phyloP scores from a whole-genome alignment of 1,139 yeast species.

The Lodderomyces parapsilosis region DNA sequence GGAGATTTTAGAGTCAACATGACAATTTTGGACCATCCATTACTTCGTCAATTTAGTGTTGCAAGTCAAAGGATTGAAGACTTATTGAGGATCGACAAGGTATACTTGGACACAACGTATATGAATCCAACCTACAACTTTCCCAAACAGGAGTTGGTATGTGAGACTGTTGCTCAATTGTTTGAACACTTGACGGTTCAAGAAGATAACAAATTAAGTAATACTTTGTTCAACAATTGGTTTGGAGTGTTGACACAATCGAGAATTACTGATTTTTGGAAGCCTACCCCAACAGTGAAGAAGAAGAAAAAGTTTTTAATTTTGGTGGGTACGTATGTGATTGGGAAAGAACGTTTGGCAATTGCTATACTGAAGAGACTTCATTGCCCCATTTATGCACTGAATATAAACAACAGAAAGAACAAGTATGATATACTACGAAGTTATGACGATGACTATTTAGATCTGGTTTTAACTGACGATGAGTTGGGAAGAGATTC shows the following conservation, averaged over 20 bases:
- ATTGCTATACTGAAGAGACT: conserved; percentile 61
- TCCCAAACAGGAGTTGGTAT: conserved; percentile 73
- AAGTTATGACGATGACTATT: conserved; percentile 32
- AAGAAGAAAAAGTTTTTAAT: conserved; percentile 50
- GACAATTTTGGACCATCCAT: conserved; percentile 38
- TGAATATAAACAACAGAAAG: conserved; percentile 51
- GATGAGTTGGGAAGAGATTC: conserved; percentile 33
- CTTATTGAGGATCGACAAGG: conserved; percentile 36
- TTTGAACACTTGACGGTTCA: conserved; percentile 37
- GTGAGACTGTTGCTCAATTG: conserved; percentile 56
- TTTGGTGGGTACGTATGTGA: conserved; percentile 85
- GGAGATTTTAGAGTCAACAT: conserved; percentile 84
- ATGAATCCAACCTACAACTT: conserved; percentile 70
- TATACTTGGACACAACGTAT: conserved; percentile 88
- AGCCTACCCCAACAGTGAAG: conserved; percentile 3
- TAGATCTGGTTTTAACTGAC: conserved; percentile 29
- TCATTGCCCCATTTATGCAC: conserved; percentile 46
- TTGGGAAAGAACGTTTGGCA: conserved; percentile 89
- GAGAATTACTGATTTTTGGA: conserved; percentile 45
- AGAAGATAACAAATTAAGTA: conserved; percentile 20
- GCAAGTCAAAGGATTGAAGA: conserved; percentile 9
- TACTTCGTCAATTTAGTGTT: conserved; percentile 32
- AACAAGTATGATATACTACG: conserved; percentile 43
- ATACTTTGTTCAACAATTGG: conserved; percentile 33
- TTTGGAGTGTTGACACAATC: conserved; percentile 39